These are phyloP conservation scores for Backusella luteola DNA, from an alignment of 192 early-diverging fungal genomes.

Conservation along the genomic window DNA sequence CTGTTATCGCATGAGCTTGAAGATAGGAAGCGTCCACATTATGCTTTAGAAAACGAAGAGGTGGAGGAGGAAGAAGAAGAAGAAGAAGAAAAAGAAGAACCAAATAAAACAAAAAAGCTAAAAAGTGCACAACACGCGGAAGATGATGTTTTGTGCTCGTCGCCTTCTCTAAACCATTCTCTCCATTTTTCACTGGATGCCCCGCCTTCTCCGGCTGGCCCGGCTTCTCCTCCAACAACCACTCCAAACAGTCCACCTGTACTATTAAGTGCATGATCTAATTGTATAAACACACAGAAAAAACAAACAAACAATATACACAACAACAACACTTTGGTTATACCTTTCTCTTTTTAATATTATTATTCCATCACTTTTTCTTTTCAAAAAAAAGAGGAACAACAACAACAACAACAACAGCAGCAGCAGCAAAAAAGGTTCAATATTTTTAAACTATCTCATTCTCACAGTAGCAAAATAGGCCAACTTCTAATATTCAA, in stretches of 20 bases:
- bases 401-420: neutral
- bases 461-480: neutral
- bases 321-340: neutral
- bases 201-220: conserved; percentile 18
- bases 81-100: neutral
- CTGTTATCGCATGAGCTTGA: conserved; percentile 6
- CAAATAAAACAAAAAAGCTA: neutral
- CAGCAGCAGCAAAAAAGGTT: neutral
- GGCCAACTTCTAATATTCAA: neutral
- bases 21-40: conserved; percentile 3
- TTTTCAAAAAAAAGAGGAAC: neutral
- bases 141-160: neutral
- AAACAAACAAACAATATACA: neutral
- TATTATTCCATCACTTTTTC: neutral
- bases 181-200: conserved; percentile 9
- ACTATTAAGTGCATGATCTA: conserved; percentile 16
- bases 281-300: neutral
- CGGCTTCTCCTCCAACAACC: conserved; percentile 13
- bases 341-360: neutral
- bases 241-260: conserved; percentile 10
- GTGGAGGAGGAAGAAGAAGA: neutral
- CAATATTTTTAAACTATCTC: neutral
- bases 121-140: neutral
- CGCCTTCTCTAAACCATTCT: neutral
- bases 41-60: neutral